phyloP scores from a whole-genome alignment of 345 rosid species.

The Arabidopsis suecica region DNA sequence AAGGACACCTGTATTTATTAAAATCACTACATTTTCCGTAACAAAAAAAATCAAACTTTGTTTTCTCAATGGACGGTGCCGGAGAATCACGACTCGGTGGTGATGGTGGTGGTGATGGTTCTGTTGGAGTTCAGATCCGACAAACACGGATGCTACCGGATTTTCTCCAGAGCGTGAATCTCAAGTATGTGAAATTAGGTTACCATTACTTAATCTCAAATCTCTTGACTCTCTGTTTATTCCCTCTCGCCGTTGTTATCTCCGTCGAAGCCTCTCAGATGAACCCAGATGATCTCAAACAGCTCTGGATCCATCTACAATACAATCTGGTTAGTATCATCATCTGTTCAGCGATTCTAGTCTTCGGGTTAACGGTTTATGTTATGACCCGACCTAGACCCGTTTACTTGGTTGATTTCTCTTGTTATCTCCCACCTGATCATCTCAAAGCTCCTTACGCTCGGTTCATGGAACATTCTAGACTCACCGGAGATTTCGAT shows the following conservation, averaged over 20 bases:
- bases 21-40: slow-evolving; percentile 6
- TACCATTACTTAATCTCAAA: slow-evolving; percentile 54
- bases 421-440: slow-evolving; percentile 52
- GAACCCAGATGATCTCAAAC: slow-evolving; percentile 48
- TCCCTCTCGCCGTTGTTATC: slow-evolving; percentile 46
- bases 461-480: slow-evolving; percentile 54
- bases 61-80: slow-evolving; percentile 38
- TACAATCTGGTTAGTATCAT: slow-evolving; percentile 53
- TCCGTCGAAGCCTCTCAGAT: slow-evolving; percentile 42
- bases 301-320: slow-evolving; percentile 51
- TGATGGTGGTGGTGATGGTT: slow-evolving; percentile 22
- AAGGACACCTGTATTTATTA: slow-evolving; percentile 15
- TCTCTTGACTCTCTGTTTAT: slow-evolving; percentile 46
- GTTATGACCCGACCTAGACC: slow-evolving; percentile 53
- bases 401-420: slow-evolving; percentile 54
- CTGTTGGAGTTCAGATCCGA: slow-evolving; percentile 48
- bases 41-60: slow-evolving; percentile 1
- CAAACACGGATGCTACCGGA: slow-evolving; percentile 45
- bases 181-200: slow-evolving; percentile 58
- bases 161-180: slow-evolving; percentile 56
- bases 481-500: slow-evolving; percentile 48
- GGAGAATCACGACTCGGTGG: slow-evolving; percentile 34
- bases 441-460: slow-evolving; percentile 38
- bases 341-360: slow-evolving; percentile 45
- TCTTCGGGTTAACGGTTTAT: slow-evolving; percentile 51